Conservation (phyloP, 2,329 filamentous ascomycete species). For the Pseudocercospora crystallina region DNA sequence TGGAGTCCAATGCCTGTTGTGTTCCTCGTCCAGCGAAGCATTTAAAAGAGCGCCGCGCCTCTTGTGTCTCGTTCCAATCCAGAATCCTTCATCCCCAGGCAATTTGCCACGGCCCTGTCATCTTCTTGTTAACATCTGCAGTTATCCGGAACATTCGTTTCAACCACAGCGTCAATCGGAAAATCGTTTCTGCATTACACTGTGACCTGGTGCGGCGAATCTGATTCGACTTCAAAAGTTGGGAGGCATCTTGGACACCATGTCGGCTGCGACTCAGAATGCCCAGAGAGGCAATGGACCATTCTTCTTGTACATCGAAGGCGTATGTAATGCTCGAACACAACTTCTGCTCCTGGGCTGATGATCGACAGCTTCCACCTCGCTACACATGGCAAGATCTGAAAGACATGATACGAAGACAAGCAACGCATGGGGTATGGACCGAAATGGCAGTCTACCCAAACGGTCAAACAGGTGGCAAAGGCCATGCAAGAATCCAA, state of each 20-base stretch:
- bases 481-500: slow-evolving; percentile 28
- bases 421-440: slow-evolving; percentile 32
- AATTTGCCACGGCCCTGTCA: no score
- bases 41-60: slow-evolving; percentile 1
- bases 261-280: slow-evolving; percentile 7
- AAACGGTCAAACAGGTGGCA: slow-evolving; percentile 22
- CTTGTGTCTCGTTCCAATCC: neutral
- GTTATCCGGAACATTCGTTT: no score
- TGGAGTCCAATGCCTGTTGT: no score
- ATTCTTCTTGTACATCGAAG: slow-evolving; percentile 25
- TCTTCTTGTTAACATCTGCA: no score
- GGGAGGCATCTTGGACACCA: slow-evolving; percentile 9
- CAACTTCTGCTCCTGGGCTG: slow-evolving; percentile 1
- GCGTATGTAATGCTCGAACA: slow-evolving; percentile 13
- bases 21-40: neutral
- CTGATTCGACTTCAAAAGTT: neutral
- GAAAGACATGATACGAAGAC: slow-evolving; percentile 31
- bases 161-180: no score
- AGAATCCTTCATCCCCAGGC: no score
- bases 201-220: no score
- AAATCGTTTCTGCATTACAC: no score
- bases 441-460: slow-evolving; percentile 28
- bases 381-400: slow-evolving; percentile 35
- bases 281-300: slow-evolving; percentile 11
- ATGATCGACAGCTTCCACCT: slow-evolving; percentile 24